phyloP scores from a whole-genome alignment of 371 early-diverging fungal species.

The Thermomucor indicae-seudaticae region DNA sequence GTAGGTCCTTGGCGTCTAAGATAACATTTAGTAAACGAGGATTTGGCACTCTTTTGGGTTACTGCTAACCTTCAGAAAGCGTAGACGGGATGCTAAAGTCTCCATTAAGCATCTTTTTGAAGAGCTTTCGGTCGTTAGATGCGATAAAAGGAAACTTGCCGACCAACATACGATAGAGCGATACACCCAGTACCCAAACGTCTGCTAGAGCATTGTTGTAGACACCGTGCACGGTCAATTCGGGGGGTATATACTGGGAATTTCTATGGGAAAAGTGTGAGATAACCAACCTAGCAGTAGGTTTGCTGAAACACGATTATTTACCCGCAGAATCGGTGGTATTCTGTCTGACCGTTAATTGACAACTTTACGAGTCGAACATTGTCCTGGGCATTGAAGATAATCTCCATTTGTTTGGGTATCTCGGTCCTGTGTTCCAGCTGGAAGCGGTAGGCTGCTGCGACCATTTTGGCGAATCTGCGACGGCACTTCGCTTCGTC shows the following conservation, averaged over 20 bases:
- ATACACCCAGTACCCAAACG: conserved; percentile 43
- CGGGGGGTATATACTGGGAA: conserved; percentile 34
- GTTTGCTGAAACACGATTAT: neutral
- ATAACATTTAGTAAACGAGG: conserved; percentile 1
- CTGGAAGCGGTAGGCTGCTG: conserved; percentile 22
- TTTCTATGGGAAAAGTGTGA: conserved; percentile 3
- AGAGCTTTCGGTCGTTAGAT: conserved; percentile 29
- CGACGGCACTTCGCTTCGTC: conserved; percentile 31
- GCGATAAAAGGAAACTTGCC: conserved; percentile 38
- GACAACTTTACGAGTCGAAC: conserved; percentile 22
- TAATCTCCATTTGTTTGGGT: conserved; percentile 21
- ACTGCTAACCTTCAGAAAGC: conserved; percentile 31
- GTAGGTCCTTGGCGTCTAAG: conserved; percentile 38
- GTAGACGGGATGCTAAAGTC: conserved; percentile 31
- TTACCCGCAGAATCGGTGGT: conserved; percentile 32
- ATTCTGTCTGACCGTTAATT: conserved; percentile 19
- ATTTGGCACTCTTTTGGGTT: neutral
- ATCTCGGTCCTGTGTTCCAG: conserved; percentile 12
- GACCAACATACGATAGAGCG: conserved; percentile 30
- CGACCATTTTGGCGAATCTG: conserved; percentile 33
- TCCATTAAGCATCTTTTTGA: conserved; percentile 33
- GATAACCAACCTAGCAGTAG: neutral
- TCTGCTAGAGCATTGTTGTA: conserved; percentile 29
- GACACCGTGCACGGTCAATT: conserved; percentile 13
- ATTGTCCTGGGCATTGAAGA: conserved; percentile 28